Conservation (phyloP, 495 filamentous ascomycete genomes). For the Podospora tetraspora region DNA sequence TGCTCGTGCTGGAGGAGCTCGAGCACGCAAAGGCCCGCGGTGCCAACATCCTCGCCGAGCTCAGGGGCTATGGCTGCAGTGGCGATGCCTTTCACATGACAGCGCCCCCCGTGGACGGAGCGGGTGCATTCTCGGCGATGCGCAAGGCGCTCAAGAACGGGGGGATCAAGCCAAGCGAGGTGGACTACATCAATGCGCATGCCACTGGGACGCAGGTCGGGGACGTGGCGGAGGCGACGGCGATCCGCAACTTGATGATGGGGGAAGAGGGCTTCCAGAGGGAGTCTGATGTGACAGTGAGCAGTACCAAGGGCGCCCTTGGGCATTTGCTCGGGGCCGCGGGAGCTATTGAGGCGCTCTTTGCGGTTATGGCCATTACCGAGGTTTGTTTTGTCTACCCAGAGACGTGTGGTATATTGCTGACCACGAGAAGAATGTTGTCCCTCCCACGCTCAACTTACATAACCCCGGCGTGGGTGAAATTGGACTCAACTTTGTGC, state of each 20-base stretch:
- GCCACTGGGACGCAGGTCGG: conserved; percentile 82
- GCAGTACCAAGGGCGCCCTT: conserved; percentile 88
- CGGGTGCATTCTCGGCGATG: conserved; percentile 80
- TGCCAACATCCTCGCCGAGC: conserved; percentile 80
- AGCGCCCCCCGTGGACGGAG: conserved; percentile 73
- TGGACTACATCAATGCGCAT: conserved; percentile 95
- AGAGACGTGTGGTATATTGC: not conserved
- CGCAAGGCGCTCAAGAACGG: conserved; percentile 73
- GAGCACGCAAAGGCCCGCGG: conserved; percentile 77
- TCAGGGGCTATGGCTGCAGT: conserved; percentile 81
- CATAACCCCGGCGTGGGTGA: conserved; percentile 59
- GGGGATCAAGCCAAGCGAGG: conserved; percentile 55
- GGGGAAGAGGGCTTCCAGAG: conserved; percentile 59
- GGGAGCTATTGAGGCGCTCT: conserved; percentile 82
- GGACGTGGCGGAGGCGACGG: conserved; percentile 80
- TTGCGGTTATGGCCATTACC: conserved; percentile 70
- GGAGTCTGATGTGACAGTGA: conserved; percentile 70
- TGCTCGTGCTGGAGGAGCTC: conserved; percentile 83
- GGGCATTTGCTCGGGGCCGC: conserved; percentile 90
- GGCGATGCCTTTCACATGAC: conserved; percentile 92
- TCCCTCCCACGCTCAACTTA: conserved; percentile 88
- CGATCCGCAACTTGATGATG: conserved; percentile 73
- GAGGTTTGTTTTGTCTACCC: conserved; percentile 53
- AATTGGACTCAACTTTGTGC: conserved; percentile 80
- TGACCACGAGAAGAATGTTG: conserved; percentile 52